Conservation (phyloP, 768 basidiomycete genomes). For the Leucocoprinus sp. region DNA sequence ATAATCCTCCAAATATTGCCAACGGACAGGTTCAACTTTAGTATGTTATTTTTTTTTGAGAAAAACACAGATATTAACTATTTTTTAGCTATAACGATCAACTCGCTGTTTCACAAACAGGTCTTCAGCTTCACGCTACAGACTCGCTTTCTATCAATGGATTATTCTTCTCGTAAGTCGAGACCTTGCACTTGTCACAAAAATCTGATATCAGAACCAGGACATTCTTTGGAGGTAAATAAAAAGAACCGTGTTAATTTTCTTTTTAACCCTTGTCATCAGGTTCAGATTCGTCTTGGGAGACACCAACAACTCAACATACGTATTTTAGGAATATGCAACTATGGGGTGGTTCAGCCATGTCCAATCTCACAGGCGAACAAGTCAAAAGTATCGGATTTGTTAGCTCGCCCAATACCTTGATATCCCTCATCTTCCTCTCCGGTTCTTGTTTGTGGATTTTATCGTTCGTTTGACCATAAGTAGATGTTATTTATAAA, state of each 20-base stretch:
- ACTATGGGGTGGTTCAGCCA: conserved; percentile 47
- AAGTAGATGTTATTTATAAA: not conserved
- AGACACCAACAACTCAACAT: conserved; percentile 55
- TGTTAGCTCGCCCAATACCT: not conserved
- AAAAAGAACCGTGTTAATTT: too few relatives aligned
- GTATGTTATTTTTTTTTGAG: conserved; percentile 23
- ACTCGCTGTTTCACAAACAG: conserved; percentile 47
- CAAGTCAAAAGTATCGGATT: conserved; percentile 20
- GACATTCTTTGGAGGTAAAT: conserved; percentile 81
- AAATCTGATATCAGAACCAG: conserved; percentile 23
- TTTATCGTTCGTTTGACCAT: not conserved
- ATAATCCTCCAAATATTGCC: conserved; percentile 55
- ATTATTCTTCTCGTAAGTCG: conserved; percentile 67
- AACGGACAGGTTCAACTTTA: conserved; percentile 69
- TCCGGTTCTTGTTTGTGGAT: not conserved
- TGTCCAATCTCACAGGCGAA: conserved; percentile 39
- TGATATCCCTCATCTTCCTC: conserved; percentile 4
- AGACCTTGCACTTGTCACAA: conserved; percentile 3
- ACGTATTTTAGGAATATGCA: conserved; percentile 73
- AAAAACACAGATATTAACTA: not conserved
- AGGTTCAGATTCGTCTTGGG: conserved; percentile 66
- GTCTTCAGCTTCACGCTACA: conserved; percentile 56
- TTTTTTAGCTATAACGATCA: conserved; percentile 62
- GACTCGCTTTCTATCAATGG: conserved; percentile 51
- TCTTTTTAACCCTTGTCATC: too few relatives aligned